Base-by-base conservation (phyloP, 345 rosid genomes). In the Eucalyptus sideroxylon region DNA sequence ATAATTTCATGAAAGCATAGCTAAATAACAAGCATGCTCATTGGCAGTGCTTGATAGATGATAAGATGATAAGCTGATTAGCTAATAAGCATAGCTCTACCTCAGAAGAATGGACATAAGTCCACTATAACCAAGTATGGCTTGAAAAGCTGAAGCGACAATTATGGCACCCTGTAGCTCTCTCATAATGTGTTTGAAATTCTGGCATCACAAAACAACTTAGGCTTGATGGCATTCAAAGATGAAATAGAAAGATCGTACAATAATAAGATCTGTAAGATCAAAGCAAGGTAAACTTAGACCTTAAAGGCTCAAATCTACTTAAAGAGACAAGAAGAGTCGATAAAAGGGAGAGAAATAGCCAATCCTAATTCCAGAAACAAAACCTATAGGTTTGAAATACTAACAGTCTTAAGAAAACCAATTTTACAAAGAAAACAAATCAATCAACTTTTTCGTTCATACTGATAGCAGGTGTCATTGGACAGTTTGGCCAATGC, bases 111-210 rank as follows among this genome's bases (percentile, higher is more conserved):
- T 55, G 27, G 97, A 94, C 98, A 95, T 95, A 65, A 96, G 92
- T 86, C 99, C 99, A 89, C 98, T 98, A 92, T 97, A 98, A 90
- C 99, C 99, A 88, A 98, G 96, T 24, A 97, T 81, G 59, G 93
- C 91, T 91, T 98, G 99, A 92, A 98, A 98, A 90, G 97, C 95
- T 69, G 99, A 98, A 93, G 95, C 97, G 86, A 97, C 92, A 87
- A 98, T 96, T 62, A 97, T 89, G 86, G 99, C 97, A 88, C 99
- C 99, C 88, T 97, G 99, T 83, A 98, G 94, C 93, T 94, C 95
- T 93, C 95, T 98, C 99, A 98, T 98, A 72, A 96, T 94, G 92
- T 97, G 99, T 95, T 95, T 98, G 94, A 98, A 98, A 90, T 93
- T 95, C 99, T 98, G 96, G 90, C 91, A 89, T 53, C 67, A 53